A percentile compares a stretch with the other conserved stretches of the same genome.
Evolutionary conservation across 2,329 filamentous ascomycete genomes (phyloP).

Genomic region (Truncatella angustata): DNA sequence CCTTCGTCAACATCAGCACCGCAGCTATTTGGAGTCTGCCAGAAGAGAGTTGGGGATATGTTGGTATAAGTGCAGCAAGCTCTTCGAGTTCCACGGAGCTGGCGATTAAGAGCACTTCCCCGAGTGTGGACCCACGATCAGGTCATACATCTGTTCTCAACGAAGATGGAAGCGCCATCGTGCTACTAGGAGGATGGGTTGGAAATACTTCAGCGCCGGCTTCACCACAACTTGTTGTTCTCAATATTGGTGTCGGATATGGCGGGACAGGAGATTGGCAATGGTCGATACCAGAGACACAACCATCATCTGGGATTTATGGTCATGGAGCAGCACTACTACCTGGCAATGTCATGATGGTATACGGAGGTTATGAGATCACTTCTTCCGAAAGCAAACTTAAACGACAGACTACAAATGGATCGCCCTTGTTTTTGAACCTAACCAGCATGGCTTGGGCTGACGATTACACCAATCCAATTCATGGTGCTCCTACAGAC

Average conservation of each 20-base stretch:
- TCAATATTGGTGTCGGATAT: constrained; percentile 74
- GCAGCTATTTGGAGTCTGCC: constrained; percentile 85
- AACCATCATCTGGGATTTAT: constrained; percentile 50
- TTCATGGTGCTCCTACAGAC: constrained; percentile 15
- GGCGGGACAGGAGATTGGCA: constrained; percentile 68
- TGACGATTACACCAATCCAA: constrained; percentile 48
- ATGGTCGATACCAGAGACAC: constrained; percentile 62
- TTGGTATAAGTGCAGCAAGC: constrained; percentile 51
- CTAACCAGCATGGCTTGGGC: constrained; percentile 56
- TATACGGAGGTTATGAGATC: constrained; percentile 61
- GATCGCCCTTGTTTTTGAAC: constrained; percentile 49
- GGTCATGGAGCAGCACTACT: constrained; percentile 63
- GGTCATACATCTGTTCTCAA: constrained; percentile 84
- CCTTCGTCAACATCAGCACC: constrained; percentile 94
- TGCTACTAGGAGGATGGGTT: constrained; percentile 90
- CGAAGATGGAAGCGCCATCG: constrained; percentile 72
- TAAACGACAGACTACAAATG: constrained; percentile 30
- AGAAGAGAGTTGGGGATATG: constrained; percentile 82
- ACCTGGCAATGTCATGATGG: constrained; percentile 67
- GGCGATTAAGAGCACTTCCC: constrained; percentile 40
- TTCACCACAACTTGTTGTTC: constrained; percentile 74
- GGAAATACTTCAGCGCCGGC: constrained; percentile 76
- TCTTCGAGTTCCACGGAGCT: constrained; percentile 54
- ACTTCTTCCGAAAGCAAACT: constrained; percentile 27
- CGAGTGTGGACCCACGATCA: constrained; percentile 72